These are phyloP conservation scores for Pseudovirgaria hyperparasitica DNA, from an alignment of 2,329 filamentous ascomycete genomes.

Conservation along the genomic window DNA sequence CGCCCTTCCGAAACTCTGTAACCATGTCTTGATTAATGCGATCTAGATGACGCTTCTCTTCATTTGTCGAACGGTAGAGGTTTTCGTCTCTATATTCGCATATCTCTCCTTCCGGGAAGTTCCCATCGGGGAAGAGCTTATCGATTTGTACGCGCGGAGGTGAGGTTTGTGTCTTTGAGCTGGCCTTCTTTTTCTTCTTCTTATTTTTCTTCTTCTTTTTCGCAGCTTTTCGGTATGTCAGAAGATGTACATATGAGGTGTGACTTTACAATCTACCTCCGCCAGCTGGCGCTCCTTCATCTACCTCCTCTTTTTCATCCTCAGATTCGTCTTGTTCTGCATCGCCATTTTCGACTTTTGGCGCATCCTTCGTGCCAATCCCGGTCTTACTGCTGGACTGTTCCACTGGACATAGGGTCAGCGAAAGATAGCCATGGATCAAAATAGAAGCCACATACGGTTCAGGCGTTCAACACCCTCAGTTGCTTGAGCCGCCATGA, in stretches of 20 bases:
- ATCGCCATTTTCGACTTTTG: constrained; percentile 28
- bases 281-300: constrained; percentile 23
- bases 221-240: constrained; percentile 14
- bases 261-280: constrained; percentile 14
- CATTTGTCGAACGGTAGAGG: constrained; percentile 62
- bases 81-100: constrained; percentile 70
- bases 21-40: constrained; percentile 71
- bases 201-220: constrained; percentile 83
- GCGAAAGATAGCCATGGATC: not conserved
- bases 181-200: constrained; percentile 54
- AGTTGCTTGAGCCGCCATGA: constrained; percentile 25
- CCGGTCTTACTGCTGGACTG: constrained; percentile 18
- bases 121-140: constrained; percentile 57
- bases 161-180: constrained; percentile 54
- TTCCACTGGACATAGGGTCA: constrained; percentile 17
- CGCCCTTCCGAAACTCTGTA: constrained; percentile 67
- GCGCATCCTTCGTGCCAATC: constrained; percentile 16
- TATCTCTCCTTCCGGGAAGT: constrained; percentile 67
- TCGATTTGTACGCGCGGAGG: constrained; percentile 64
- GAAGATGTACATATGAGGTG: not conserved
- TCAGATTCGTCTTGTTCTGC: constrained; percentile 43
- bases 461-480: constrained; percentile 24
- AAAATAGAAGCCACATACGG: constrained; percentile 13
- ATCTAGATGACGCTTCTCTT: constrained; percentile 74
- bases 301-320: constrained; percentile 40